These are phyloP conservation scores for Lentinula novae-zelandiae DNA, from an alignment of 1,284 basidiomycete genomes.

Conservation along the genomic window DNA sequence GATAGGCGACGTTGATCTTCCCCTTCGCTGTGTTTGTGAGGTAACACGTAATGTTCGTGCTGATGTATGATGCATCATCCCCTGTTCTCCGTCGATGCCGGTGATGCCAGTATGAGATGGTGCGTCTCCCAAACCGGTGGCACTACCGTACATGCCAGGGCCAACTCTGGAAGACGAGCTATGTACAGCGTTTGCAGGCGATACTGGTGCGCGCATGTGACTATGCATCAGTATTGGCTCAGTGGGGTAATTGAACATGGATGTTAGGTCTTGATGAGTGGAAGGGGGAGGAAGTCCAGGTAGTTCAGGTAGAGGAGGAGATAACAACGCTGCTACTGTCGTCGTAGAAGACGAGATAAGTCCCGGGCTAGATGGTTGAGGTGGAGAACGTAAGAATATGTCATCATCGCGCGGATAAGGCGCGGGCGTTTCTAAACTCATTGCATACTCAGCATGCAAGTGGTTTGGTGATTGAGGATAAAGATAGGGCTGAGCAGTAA, in stretches of 20 bases:
- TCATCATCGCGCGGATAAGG: neutral
- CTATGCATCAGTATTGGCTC: neutral
- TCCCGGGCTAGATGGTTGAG: constrained; percentile 13
- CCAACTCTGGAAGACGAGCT: neutral
- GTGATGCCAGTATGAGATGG: constrained; percentile 14
- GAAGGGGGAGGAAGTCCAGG: neutral
- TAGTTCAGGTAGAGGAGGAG: neutral
- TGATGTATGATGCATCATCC: constrained; percentile 57
- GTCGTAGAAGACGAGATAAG: neutral
- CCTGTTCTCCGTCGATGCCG: constrained; percentile 40
- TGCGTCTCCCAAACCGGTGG: neutral
- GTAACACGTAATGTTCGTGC: constrained; percentile 55
- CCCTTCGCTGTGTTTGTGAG: constrained; percentile 32
- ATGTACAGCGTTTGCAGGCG: neutral
- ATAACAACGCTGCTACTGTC: neutral
- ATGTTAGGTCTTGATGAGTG: neutral
- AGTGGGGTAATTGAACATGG: neutral
- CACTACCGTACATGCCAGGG: neutral
- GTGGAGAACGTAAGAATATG: constrained; percentile 15
- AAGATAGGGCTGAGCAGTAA: neutral
- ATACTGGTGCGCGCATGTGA: neutral
- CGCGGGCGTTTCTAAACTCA: neutral
- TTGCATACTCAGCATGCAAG: constrained; percentile 8
- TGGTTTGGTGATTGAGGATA: constrained; percentile 5
- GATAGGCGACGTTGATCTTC: constrained; percentile 58